These are phyloP conservation scores for Fusarium denticulatum DNA, from an alignment of 2,329 filamentous ascomycete genomes.

Conservation along the genomic window DNA sequence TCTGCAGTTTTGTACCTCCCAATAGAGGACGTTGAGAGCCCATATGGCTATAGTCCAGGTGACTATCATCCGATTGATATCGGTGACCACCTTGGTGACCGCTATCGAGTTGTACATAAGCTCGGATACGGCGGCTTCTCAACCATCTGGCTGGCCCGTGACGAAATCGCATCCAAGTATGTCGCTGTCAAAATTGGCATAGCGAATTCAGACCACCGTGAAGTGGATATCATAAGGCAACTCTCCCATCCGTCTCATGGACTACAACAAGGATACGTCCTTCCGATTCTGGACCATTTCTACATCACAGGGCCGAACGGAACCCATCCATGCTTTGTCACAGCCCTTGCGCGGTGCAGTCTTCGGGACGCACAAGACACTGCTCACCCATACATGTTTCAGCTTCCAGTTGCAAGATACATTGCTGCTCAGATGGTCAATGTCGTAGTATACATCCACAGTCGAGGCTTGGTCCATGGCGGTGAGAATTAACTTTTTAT, in stretches of 20 bases:
- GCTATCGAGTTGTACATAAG: slow-evolving; percentile 42
- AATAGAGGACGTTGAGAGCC: neutral
- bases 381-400: slow-evolving; percentile 29
- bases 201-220: slow-evolving; percentile 32
- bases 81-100: slow-evolving; percentile 39
- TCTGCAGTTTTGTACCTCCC: neutral
- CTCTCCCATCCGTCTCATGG: neutral
- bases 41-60: slow-evolving; percentile 44
- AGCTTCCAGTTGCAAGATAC: slow-evolving; percentile 42
- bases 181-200: slow-evolving; percentile 48
- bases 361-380: slow-evolving; percentile 31
- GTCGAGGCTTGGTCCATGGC: slow-evolving; percentile 47
- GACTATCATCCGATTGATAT: slow-evolving; percentile 53
- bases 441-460: slow-evolving; percentile 45
- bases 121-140: slow-evolving; percentile 45
- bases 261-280: neutral
- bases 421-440: slow-evolving; percentile 43
- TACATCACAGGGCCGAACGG: slow-evolving; percentile 44
- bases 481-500: neutral
- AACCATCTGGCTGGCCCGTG: slow-evolving; percentile 48
- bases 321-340: slow-evolving; percentile 43
- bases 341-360: slow-evolving; percentile 39
- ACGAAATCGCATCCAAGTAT: slow-evolving; percentile 37
- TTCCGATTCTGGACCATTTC: slow-evolving; percentile 39
- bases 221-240: slow-evolving; percentile 38